phyloP scores from a whole-genome alignment of 2,329 filamentous ascomycete species.

The Trichoderma atrobrunneum region DNA sequence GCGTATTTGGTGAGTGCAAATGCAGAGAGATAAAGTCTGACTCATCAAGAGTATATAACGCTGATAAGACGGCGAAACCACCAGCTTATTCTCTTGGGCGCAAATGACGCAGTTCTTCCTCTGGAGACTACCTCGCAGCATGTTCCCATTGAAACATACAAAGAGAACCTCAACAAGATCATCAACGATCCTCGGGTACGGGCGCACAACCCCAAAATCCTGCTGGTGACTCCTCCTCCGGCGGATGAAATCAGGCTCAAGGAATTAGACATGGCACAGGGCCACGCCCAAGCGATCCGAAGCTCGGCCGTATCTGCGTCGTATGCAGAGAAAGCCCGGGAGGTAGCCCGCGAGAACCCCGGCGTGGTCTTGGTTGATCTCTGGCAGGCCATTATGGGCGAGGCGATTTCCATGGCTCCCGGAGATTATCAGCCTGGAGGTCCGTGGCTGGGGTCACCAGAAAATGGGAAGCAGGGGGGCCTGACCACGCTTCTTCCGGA shows the following conservation, averaged over 20 bases:
- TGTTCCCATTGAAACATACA: conserved; percentile 73
- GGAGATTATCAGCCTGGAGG: conserved; percentile 53
- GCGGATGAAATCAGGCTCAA: conserved; percentile 70
- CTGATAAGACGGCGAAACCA: not conserved
- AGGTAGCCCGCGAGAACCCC: conserved; percentile 65
- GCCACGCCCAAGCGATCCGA: conserved; percentile 44
- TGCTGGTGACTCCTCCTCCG: conserved; percentile 80
- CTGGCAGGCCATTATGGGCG: conserved; percentile 73
- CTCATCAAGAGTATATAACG: not conserved
- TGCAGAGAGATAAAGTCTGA: not conserved
- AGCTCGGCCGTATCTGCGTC: conserved; percentile 49
- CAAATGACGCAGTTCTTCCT: conserved; percentile 80
- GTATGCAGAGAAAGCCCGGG: conserved; percentile 60
- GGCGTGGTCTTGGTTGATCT: conserved; percentile 73
- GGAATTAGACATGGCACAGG: conserved; percentile 45
- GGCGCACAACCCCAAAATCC: conserved; percentile 68
- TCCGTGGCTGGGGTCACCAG: conserved; percentile 48
- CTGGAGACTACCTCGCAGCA: conserved; percentile 65
- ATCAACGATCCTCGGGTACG: conserved; percentile 67
- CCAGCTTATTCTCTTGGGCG: conserved; percentile 77
- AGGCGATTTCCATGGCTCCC: conserved; percentile 58
- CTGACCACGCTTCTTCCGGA: conserved; percentile 54
- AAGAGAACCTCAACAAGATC: conserved; percentile 68
- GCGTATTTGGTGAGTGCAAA: conserved; percentile 59
- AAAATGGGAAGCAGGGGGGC: conserved; percentile 49